Conservation (phyloP, 768 basidiomycete genomes). For the Chalciporus sphaerocephalus region DNA sequence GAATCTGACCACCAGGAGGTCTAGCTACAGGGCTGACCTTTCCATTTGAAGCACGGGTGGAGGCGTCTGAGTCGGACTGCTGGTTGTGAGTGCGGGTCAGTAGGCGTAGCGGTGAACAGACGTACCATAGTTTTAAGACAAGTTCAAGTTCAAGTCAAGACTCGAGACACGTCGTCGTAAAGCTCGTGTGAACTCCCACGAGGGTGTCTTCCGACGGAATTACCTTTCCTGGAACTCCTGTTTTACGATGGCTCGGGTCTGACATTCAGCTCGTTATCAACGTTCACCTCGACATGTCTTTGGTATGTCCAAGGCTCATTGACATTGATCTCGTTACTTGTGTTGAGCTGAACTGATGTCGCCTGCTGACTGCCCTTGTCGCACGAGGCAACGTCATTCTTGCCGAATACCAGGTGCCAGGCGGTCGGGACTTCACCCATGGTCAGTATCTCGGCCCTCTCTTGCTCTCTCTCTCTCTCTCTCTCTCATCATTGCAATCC, state of each 20-base stretch:
- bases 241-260: background rate
- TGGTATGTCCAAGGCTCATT: no score
- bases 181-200: conserved; percentile 20
- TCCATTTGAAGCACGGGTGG: conserved; percentile 39
- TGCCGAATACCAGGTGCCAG: conserved; percentile 75
- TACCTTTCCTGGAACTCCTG: conserved; percentile 12
- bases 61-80: conserved; percentile 79
- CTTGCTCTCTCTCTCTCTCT: background rate
- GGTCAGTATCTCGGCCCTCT: conserved; percentile 41
- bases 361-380: conserved; percentile 75
- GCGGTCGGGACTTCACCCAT: conserved; percentile 83
- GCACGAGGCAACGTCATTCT: conserved; percentile 74
- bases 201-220: conserved; percentile 10
- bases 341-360: background rate
- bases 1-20: conserved; percentile 77
- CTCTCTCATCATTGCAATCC: background rate
- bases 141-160: conserved; percentile 7
- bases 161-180: conserved; percentile 18
- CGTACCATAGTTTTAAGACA: conserved; percentile 32
- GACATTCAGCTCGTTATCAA: background rate
- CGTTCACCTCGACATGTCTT: conserved; percentile 17
- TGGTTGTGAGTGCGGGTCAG: background rate
- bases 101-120: conserved; percentile 1
- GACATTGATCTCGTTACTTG: background rate
- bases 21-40: conserved; percentile 53